Conservation (phyloP, 306 rosid species). For the Gastrolobium bilobum region DNA sequence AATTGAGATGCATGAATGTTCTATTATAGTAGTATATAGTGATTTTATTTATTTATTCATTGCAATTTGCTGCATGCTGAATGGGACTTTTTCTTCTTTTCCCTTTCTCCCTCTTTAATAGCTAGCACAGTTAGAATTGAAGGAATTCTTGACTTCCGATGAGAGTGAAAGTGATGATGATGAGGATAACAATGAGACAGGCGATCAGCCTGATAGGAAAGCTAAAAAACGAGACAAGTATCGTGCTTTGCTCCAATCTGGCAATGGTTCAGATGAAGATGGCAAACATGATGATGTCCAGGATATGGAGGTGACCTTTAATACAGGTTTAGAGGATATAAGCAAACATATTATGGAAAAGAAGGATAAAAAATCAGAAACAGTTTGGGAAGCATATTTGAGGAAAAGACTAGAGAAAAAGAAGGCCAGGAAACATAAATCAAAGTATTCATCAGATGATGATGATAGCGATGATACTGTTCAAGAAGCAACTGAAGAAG, state of each 20-base stretch:
- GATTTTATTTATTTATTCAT: constrained; percentile 29
- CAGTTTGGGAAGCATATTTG: constrained; percentile 84
- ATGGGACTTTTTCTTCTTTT: constrained; percentile 38
- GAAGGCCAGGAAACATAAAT: constrained; percentile 71
- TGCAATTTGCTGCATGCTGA: constrained; percentile 37
- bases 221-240: constrained; percentile 62
- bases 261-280: constrained; percentile 71
- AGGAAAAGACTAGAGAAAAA: constrained; percentile 76
- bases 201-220: constrained; percentile 59
- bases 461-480: constrained; percentile 72
- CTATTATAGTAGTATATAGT: not conserved
- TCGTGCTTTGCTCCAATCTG: constrained; percentile 69
- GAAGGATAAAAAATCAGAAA: constrained; percentile 79
- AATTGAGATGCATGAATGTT: constrained; percentile 15
- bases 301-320: constrained; percentile 97
- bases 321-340: constrained; percentile 86
- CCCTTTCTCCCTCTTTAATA: constrained; percentile 27
- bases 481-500: constrained; percentile 63
- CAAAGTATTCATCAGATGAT: constrained; percentile 68
- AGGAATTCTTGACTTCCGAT: constrained; percentile 80
- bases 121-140: constrained; percentile 80
- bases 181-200: constrained; percentile 55
- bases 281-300: constrained; percentile 59
- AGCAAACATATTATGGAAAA: constrained; percentile 84
- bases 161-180: constrained; percentile 73